These are phyloP conservation scores for Cyclotella kingstonii DNA, from an alignment of 108 stramenopile species.

Conservation along the genomic window DNA sequence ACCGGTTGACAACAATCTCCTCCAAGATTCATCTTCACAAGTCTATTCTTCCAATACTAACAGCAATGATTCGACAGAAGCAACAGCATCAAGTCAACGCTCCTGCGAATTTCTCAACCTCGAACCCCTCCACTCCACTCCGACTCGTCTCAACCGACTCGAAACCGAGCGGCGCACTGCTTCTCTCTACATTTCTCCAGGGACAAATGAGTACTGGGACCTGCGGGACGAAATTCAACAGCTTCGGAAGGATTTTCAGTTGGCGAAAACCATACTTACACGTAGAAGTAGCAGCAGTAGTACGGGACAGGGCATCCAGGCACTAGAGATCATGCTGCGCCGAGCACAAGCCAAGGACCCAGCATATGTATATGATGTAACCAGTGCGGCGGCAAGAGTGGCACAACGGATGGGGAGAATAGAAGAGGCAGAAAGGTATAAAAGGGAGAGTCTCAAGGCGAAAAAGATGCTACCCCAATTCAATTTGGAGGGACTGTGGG, in stretches of 20 bases:
- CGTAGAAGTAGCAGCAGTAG: not conserved
- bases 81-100: slow-evolving; percentile 4
- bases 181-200: slow-evolving; percentile 25
- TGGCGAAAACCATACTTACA: not conserved
- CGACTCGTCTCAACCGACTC: slow-evolving; percentile 11
- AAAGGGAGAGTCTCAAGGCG: slow-evolving; percentile 41
- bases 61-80: not conserved
- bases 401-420: slow-evolving; percentile 35
- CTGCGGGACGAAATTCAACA: slow-evolving; percentile 32
- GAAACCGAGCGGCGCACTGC: slow-evolving; percentile 16
- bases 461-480: slow-evolving; percentile 63
- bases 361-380: slow-evolving; percentile 30
- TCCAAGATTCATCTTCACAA: too few relatives aligned
- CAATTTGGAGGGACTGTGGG: slow-evolving; percentile 82
- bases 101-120: slow-evolving; percentile 42
- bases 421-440: slow-evolving; percentile 45
- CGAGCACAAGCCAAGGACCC: slow-evolving; percentile 29
- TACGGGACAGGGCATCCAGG: not conserved
- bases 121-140: slow-evolving; percentile 14
- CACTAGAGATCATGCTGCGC: slow-evolving; percentile 16
- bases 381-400: slow-evolving; percentile 33
- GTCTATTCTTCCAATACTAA: not conserved
- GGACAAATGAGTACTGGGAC: slow-evolving; percentile 36
- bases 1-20: too few relatives aligned
- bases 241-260: slow-evolving; percentile 13